Evolutionary conservation across 164 flowering plant genomes (phyloP).

Genomic region (Magnolia kwangsiensis): DNA sequence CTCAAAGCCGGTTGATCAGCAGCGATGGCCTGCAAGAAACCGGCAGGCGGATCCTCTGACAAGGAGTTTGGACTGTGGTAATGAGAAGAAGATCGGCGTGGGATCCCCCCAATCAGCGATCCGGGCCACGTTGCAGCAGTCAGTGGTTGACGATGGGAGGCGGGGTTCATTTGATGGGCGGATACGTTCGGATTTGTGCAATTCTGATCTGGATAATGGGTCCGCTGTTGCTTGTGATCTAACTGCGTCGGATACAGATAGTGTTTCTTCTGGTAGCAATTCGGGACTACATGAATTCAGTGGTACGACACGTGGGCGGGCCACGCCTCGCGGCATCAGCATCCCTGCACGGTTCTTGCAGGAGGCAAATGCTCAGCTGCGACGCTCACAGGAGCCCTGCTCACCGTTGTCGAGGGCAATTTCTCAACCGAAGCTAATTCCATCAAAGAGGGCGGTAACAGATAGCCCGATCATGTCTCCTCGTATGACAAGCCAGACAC

Average conservation of each 20-base stretch:
- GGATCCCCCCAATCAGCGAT: constrained; percentile 51
- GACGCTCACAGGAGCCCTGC: constrained; percentile 75
- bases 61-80: constrained; percentile 58
- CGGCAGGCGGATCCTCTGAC: constrained; percentile 41
- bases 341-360: constrained; percentile 88
- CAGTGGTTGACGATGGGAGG: constrained; percentile 47
- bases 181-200: constrained; percentile 37
- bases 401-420: constrained; percentile 50
- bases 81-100: constrained; percentile 26
- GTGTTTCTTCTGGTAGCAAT: constrained; percentile 94
- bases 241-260: constrained; percentile 86
- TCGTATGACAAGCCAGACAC: constrained; percentile 31
- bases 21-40: constrained; percentile 69
- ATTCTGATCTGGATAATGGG: constrained; percentile 24
- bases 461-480: constrained; percentile 56
- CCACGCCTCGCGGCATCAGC: constrained; percentile 52
- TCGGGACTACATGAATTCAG: constrained; percentile 52
- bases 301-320: constrained; percentile 21
- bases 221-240: constrained; percentile 48
- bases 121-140: constrained; percentile 44
- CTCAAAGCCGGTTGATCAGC: constrained; percentile 63
- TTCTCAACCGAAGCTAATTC: constrained; percentile 36
- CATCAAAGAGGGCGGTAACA: constrained; percentile 41
- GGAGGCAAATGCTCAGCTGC: constrained; percentile 73
- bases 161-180: constrained; percentile 67